A percentile compares a stretch with the other conserved stretches of the same genome.
These are phyloP conservation scores for Saccharomycopsis lassenensis DNA, from an alignment of 805 yeast species.

Conservation along the genomic window DNA sequence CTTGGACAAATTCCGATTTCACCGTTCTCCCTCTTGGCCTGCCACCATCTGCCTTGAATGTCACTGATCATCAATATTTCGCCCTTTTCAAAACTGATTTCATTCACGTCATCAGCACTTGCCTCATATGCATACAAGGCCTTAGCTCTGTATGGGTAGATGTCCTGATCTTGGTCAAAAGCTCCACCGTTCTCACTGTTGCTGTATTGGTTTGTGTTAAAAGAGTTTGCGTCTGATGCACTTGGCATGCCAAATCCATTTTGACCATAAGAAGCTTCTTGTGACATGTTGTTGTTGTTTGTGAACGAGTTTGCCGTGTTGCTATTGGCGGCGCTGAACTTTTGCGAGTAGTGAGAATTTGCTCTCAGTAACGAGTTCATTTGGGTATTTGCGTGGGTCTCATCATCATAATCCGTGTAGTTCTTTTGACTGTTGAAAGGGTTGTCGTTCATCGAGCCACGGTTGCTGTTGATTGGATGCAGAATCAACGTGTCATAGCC, in stretches of 20 bases:
- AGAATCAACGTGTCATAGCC: constrained; percentile 15
- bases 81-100: constrained; percentile 80
- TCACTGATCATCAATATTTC: constrained; percentile 89
- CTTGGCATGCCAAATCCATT: constrained; percentile 1
- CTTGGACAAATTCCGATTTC: constrained; percentile 95
- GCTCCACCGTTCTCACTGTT: constrained; percentile 7
- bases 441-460: constrained; percentile 14
- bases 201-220: constrained; percentile 6
- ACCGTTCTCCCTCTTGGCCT: constrained; percentile 80
- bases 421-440: constrained; percentile 19
- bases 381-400: constrained; percentile 17
- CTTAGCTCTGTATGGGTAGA: constrained; percentile 72
- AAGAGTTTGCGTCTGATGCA: constrained; percentile 6
- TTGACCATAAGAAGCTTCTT: background rate
- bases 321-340: constrained; percentile 12
- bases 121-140: constrained; percentile 85
- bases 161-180: constrained; percentile 17
- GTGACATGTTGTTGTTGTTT: too few species aligned
- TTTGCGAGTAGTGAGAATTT: constrained; percentile 17
- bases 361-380: constrained; percentile 13
- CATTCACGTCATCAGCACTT: constrained; percentile 86
- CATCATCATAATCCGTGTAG: constrained; percentile 18
- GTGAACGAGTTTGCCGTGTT: too few species aligned
- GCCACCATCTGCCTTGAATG: constrained; percentile 98
- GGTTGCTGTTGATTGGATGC: constrained; percentile 14